Base-by-base conservation (phyloP, 108 stramenopile genomes). In the Nitzschia sp. region DNA sequence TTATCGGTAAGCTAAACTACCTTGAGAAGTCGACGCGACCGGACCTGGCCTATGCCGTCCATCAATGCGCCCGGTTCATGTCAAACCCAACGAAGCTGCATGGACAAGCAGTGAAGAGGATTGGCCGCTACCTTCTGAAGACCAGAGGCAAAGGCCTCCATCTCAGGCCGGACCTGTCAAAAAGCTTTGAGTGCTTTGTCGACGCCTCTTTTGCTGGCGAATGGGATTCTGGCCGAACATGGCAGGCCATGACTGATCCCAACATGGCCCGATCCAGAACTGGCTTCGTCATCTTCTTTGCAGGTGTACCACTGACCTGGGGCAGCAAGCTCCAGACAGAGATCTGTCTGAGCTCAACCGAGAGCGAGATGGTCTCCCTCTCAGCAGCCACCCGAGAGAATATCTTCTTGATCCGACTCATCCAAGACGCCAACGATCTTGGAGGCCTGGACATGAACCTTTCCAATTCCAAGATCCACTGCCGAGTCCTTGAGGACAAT, bases 131-230 rank as follows among this genome's bases (percentile, higher is more conserved):
- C 56, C 56, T 86, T 0, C 32, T 45, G 27, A 72, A 30, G 2
- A 82, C 85, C 1, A 34, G 54, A 19, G 63, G 64, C 1, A 46
- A 71, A 47, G 80, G 84, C 3, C n/a, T 76, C n/a, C 3, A 36
- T 18, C 11, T 65, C 8, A 5, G 30, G 6, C 70, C 79, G 1
- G 66, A 38, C 5, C 3, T 46, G 1, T 31, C 34, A n/a, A 21
- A 49, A 11, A 30, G 53, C 46, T 19, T 75, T 27, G 67, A 82
- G 21, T 70, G 62, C 49, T 82, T 57, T 56, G 76, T 69, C 3
- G 81, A 82, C 64, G 81, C 77, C 0, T 64, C 71, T 32, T 78
- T 78, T 51, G 68, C 77, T 55, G 83, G 83, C 18, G 35, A 65
- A 17, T 81, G 56, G 59, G 35, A 59, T 58, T 13, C 34, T 48